phyloP scores from a whole-genome alignment of 345 rosid species.

The Populus deltoides region DNA sequence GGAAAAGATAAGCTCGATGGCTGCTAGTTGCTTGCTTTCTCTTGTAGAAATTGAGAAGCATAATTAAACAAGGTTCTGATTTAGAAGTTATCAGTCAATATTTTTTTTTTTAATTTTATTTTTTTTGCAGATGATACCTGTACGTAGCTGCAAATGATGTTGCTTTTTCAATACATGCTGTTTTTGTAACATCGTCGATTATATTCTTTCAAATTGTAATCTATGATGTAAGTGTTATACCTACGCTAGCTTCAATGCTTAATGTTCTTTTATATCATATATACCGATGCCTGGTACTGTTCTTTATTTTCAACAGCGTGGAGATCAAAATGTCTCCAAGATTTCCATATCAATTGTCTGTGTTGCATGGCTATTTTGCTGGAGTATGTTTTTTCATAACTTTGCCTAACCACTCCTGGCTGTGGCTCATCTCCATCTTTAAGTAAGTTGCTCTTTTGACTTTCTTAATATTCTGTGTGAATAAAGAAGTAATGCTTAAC shows the following conservation, averaged over 20 bases:
- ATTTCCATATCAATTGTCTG: constrained; percentile 52
- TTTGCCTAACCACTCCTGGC: constrained; percentile 74
- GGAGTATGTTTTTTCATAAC: constrained; percentile 78
- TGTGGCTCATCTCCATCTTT: constrained; percentile 56
- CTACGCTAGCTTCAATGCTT: neutral
- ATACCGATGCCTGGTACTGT: neutral
- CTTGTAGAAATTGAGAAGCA: too few species aligned
- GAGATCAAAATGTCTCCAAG: constrained; percentile 77
- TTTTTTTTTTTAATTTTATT: neutral
- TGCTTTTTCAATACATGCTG: constrained; percentile 89
- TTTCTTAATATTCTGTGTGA: neutral
- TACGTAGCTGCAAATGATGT: constrained; percentile 93
- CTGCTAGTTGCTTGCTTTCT: too few species aligned
- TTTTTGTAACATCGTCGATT: constrained; percentile 53
- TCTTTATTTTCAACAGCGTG: constrained; percentile 49
- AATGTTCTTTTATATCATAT: neutral
- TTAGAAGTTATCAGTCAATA: too few species aligned
- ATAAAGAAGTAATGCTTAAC: too few species aligned
- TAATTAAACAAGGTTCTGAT: too few species aligned
- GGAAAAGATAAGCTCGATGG: too few species aligned
- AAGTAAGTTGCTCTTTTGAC: too few species aligned
- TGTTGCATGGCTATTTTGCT: constrained; percentile 53
- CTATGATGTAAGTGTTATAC: constrained; percentile 57
- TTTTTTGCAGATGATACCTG: constrained; percentile 82
- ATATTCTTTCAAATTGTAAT: constrained; percentile 67